Evolutionary conservation across 2,329 filamentous ascomycete species (phyloP).

Genomic region (Hortaea werneckii): DNA sequence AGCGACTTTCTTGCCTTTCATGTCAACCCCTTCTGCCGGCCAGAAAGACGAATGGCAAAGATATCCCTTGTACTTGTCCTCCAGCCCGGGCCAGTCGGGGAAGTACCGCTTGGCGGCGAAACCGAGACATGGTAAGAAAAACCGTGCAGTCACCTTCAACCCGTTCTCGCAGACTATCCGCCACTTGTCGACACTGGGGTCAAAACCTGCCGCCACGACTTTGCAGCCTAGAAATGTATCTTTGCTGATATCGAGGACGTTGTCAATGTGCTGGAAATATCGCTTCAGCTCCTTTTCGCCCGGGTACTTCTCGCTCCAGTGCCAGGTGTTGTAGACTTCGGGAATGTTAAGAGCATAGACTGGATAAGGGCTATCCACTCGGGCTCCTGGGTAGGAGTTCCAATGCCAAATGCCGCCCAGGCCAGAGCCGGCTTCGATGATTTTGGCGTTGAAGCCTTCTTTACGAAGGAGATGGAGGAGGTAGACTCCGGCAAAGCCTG

Average conservation of each 20-base stretch:
- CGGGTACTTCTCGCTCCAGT: slow-evolving; percentile 10
- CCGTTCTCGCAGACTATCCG: slow-evolving; percentile 32
- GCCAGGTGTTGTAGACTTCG: slow-evolving; percentile 12
- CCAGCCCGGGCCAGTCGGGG: slow-evolving; percentile 26
- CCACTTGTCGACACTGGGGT: slow-evolving; percentile 37
- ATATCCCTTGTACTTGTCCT: slow-evolving; percentile 29
- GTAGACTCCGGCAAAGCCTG: slow-evolving; percentile 21
- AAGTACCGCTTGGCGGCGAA: slow-evolving; percentile 30
- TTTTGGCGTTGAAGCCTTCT: slow-evolving; percentile 17
- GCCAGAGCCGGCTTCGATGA: slow-evolving; percentile 19
- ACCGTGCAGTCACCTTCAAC: slow-evolving; percentile 15
- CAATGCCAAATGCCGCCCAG: slow-evolving; percentile 22
- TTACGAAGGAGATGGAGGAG: slow-evolving; percentile 12
- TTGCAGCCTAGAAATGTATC: slow-evolving; percentile 48
- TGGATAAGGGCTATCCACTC: slow-evolving; percentile 29
- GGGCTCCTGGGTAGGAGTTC: slow-evolving; percentile 24
- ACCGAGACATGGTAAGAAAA: slow-evolving; percentile 30
- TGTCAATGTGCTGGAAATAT: slow-evolving; percentile 54
- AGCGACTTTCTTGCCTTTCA: slow-evolving; percentile 28
- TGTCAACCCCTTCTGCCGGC: slow-evolving; percentile 25
- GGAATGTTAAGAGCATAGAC: slow-evolving; percentile 9
- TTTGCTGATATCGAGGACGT: slow-evolving; percentile 45
- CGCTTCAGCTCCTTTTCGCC: slow-evolving; percentile 8
- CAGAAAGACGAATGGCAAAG: slow-evolving; percentile 33
- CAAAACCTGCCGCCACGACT: slow-evolving; percentile 43